Conservation (phyloP, 163 green algal species). For the Volvox carteri region DNA sequence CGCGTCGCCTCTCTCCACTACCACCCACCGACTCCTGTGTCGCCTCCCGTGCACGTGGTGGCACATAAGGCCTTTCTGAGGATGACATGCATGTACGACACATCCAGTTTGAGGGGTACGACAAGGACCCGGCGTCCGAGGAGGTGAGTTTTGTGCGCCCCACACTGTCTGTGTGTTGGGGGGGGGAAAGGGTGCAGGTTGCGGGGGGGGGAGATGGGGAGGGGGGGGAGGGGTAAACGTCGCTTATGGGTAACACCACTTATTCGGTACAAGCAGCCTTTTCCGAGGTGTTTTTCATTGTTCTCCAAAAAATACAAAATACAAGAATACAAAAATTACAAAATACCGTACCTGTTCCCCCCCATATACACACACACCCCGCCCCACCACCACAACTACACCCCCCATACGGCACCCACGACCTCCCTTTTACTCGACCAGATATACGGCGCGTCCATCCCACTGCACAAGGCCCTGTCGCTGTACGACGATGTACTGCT, state of each 20-base stretch:
- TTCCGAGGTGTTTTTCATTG: no score
- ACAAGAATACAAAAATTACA: no score
- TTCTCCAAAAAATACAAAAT: no score
- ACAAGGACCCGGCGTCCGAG: slow-evolving; percentile 76
- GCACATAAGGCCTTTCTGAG: slow-evolving; percentile 46
- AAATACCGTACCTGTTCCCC: no score
- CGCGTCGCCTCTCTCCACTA: background rate
- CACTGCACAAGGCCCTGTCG: slow-evolving; percentile 69
- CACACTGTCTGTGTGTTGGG: background rate
- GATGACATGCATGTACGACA: slow-evolving; percentile 66
- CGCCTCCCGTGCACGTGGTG: no score
- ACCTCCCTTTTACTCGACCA: background rate
- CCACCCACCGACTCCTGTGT: background rate
- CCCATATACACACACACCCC: no score
- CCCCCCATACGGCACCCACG: background rate
- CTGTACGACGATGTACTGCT: slow-evolving; percentile 85
- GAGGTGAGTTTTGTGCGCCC: slow-evolving; percentile 31
- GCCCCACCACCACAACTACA: background rate
- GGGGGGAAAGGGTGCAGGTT: background rate
- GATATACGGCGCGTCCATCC: slow-evolving; percentile 85
- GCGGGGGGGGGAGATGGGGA: no score
- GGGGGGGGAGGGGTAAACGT: no score
- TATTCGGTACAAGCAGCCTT: no score
- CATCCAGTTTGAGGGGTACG: slow-evolving; percentile 83
- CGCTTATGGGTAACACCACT: no score